phyloP scores from a whole-genome alignment of 371 early-diverging fungal species.

The Syncephalastrum sp. region DNA sequence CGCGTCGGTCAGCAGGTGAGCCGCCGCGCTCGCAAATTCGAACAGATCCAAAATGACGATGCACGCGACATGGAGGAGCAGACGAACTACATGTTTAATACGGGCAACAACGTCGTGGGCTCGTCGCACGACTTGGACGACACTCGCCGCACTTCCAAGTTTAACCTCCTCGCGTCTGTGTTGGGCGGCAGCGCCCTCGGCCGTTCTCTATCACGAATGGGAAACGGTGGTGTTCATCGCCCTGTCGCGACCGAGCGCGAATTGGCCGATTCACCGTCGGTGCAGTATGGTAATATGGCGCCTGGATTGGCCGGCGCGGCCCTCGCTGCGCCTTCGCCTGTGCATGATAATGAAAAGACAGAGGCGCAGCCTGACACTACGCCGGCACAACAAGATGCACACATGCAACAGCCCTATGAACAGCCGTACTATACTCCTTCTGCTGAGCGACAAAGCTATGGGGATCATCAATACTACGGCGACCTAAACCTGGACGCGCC shows the following conservation, averaged over 20 bases:
- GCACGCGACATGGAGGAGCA: not conserved
- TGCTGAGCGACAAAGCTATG: not conserved
- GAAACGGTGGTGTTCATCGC: not conserved
- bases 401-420: too few relatives aligned
- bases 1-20: slow-evolving; percentile 10
- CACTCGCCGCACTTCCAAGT: slow-evolving; percentile 8
- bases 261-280: too few relatives aligned
- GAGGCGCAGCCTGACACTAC: too few relatives aligned
- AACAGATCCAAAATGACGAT: slow-evolving; percentile 13
- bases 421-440: too few relatives aligned
- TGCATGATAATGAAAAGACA: too few relatives aligned
- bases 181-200: slow-evolving; percentile 10
- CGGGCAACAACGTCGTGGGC: too few relatives aligned
- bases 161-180: slow-evolving; percentile 5
- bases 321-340: too few relatives aligned
- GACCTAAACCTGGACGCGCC: slow-evolving; percentile 5
- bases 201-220: slow-evolving; percentile 9
- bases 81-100: too few relatives aligned
- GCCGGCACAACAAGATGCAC: too few relatives aligned
- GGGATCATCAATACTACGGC: slow-evolving; percentile 10
- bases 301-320: too few relatives aligned
- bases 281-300: too few relatives aligned
- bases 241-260: too few relatives aligned
- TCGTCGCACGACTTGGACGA: not conserved
- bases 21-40: slow-evolving; percentile 15